Conservation (phyloP, 176 grass and related monocot genomes). For the Canna indica region DNA sequence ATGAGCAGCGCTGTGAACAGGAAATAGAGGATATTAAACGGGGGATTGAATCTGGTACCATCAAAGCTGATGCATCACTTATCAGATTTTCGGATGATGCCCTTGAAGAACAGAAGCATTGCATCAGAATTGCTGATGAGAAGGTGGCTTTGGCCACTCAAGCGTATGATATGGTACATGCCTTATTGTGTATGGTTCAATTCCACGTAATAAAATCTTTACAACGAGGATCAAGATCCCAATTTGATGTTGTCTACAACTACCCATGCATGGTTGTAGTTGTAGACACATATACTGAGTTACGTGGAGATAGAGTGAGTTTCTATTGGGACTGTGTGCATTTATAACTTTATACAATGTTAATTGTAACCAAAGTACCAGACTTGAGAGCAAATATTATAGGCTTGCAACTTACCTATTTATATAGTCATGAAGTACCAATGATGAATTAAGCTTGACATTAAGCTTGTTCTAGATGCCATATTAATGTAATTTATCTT, state of each 20-base stretch:
- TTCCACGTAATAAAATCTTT: not conserved
- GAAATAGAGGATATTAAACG: constrained; percentile 84
- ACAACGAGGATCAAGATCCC: not conserved
- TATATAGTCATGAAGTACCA: too few relatives aligned
- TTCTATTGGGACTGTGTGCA: too few relatives aligned
- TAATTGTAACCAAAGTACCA: too few relatives aligned
- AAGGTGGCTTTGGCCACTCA: constrained; percentile 95
- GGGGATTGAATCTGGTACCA: constrained; percentile 71
- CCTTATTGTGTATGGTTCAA: not conserved
- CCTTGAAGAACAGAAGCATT: constrained; percentile 82
- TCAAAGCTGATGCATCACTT: constrained; percentile 54
- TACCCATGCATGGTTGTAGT: too few relatives aligned
- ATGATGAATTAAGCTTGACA: too few relatives aligned
- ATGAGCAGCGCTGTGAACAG: constrained; percentile 90
- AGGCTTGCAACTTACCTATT: too few relatives aligned
- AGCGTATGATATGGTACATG: constrained; percentile 89
- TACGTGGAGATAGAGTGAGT: too few relatives aligned
- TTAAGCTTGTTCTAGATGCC: too few relatives aligned
- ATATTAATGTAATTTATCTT: too few relatives aligned
- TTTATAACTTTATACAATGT: too few relatives aligned
- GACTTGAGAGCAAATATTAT: too few relatives aligned
- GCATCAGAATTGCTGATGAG: constrained; percentile 95
- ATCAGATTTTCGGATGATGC: constrained; percentile 93
- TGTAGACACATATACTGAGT: too few relatives aligned
- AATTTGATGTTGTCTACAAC: not conserved